A percentile compares a stretch with the other conserved stretches of the same genome.
Conservation (phyloP, 441 rosid species). For the Theobroma grandiflorum region DNA sequence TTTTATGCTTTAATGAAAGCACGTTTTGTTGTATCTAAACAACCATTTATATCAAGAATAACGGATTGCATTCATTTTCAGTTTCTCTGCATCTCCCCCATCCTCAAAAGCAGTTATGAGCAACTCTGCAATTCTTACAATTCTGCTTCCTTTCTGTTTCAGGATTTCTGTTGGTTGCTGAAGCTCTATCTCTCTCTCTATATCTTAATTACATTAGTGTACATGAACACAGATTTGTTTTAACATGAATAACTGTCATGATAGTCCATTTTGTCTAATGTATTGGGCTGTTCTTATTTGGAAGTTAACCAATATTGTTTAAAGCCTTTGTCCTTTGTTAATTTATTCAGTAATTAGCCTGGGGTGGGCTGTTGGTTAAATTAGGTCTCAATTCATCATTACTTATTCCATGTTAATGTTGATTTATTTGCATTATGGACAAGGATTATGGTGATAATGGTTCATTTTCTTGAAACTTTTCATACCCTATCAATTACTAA, state of each 20-base stretch:
- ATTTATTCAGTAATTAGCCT: background rate
- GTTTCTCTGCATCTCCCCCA: background rate
- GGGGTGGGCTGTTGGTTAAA: background rate
- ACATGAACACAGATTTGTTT: background rate
- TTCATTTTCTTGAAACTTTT: background rate
- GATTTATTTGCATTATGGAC: background rate
- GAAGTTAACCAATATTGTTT: background rate
- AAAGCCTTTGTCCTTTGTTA: background rate
- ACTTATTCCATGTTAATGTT: background rate
- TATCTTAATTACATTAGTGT: background rate
- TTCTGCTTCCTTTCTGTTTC: background rate
- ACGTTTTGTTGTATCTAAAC: background rate
- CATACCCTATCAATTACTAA: background rate
- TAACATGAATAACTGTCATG: background rate
- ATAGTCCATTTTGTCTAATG: background rate
- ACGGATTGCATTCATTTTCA: background rate
- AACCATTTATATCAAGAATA: background rate
- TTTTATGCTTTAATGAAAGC: background rate
- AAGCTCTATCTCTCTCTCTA: background rate
- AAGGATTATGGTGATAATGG: background rate
- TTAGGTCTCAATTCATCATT: background rate
- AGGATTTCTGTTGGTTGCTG: conserved; percentile 20
- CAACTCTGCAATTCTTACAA: background rate
- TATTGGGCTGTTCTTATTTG: background rate
- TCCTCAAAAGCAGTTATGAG: background rate